Evolutionary conservation across 1,284 basidiomycete genomes (phyloP), one percentile per base, ranked within the genome.

Genomic region (Irpex sp.): DNA sequence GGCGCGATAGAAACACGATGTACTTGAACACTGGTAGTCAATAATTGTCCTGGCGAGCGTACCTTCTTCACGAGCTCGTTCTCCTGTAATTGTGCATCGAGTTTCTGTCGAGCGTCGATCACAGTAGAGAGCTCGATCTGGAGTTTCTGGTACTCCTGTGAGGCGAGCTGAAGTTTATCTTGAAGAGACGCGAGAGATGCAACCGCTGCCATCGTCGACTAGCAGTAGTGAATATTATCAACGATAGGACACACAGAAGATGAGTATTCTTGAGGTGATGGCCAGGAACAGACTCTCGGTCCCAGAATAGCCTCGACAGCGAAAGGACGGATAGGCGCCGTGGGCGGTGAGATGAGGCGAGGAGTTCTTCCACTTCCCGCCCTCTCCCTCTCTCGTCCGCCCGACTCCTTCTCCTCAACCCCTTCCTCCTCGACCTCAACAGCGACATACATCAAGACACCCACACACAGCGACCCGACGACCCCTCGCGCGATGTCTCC

Each of bases 51-150:
- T 7, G 16, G 55, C 42, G 21, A 36, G 67, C 74, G 18, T 61
- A 90, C 95, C 85, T 96, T 94, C 69, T 94, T 87, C 45, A 98
- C 96, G 61, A 87, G 80, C 73, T 96, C 90, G 75, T 96, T 98
- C 77, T 98, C 96, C 16, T 89, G 89, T 56, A 91, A 78, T 72
- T 98, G 96, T 0, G 94, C 87, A 66, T 95, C 94, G 19, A 97
- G 81, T 58, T 85, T 81, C 69, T 96, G 93, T 53, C 91, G 81
- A 14, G 87, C 88, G 66, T 93, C 92, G 48, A 97, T 87, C 4
- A 84, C 79, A 58, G 77, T 79, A 1, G 86, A 80, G 56, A 94
- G 79, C 65, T 94, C 90, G 3, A 75, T 68, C 71, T 94, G 91
- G 10, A 93, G 69, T 68, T 88, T 90, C 71, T 93, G 89, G 68